Percentiles rank a stretch among this genome's conserved stretches.
These are phyloP conservation scores for Nymphaea thermarum DNA, from an alignment of 164 flowering plant species.

Conservation along the genomic window DNA sequence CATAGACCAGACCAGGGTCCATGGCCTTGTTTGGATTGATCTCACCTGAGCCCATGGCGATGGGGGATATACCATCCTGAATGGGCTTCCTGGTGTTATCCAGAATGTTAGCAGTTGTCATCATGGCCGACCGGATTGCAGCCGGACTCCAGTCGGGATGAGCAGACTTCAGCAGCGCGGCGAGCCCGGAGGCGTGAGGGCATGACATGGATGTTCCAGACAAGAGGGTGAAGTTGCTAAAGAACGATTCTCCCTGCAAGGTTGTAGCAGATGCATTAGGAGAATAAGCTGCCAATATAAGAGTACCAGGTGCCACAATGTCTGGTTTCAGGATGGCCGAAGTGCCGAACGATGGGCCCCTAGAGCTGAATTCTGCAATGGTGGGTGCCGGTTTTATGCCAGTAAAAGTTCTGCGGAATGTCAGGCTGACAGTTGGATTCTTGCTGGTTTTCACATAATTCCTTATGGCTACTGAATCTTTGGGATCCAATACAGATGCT, in stretches of 20 bases:
- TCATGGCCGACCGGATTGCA: slow-evolving; percentile 59
- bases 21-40: slow-evolving; percentile 55
- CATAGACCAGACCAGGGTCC: slow-evolving; percentile 60
- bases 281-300: slow-evolving; percentile 49
- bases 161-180: slow-evolving; percentile 38
- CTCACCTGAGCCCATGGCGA: slow-evolving; percentile 62
- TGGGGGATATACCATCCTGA: slow-evolving; percentile 32
- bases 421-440: slow-evolving; percentile 4
- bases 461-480: background rate
- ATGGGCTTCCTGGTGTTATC: slow-evolving; percentile 38
- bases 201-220: slow-evolving; percentile 76
- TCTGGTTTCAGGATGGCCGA: slow-evolving; percentile 58
- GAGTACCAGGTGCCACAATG: slow-evolving; percentile 39
- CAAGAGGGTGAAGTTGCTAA: slow-evolving; percentile 28
- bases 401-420: slow-evolving; percentile 22
- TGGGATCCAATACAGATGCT: background rate
- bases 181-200: slow-evolving; percentile 59
- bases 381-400: slow-evolving; percentile 43
- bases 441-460: background rate
- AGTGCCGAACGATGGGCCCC: slow-evolving; percentile 21
- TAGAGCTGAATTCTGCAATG: slow-evolving; percentile 43
- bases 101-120: slow-evolving; percentile 38
- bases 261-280: slow-evolving; percentile 7
- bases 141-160: slow-evolving; percentile 72
- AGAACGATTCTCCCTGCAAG: slow-evolving; percentile 5